phyloP scores from a whole-genome alignment of 345 rosid species.

The Bruguiera parviflora region DNA sequence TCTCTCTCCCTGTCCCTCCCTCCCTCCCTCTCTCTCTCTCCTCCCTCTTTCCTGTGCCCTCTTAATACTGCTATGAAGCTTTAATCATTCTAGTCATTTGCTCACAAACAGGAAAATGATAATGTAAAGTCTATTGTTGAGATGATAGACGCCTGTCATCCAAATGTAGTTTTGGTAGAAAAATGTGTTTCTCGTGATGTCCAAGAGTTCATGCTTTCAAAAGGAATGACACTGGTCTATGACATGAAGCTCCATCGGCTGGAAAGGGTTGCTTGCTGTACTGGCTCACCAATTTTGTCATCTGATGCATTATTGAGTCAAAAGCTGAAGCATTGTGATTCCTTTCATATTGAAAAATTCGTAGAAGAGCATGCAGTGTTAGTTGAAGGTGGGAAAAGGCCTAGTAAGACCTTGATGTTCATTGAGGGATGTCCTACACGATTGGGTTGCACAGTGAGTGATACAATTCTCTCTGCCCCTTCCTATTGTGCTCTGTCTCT shows the following conservation, averaged over 20 bases:
- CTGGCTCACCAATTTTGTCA: slow-evolving; percentile 65
- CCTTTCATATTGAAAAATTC: slow-evolving; percentile 74
- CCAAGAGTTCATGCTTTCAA: slow-evolving; percentile 64
- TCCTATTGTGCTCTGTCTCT: too few species aligned
- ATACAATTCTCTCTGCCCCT: too few species aligned
- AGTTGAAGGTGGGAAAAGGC: slow-evolving; percentile 69
- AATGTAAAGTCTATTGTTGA: slow-evolving; percentile 56
- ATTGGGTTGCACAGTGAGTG: slow-evolving; percentile 79
- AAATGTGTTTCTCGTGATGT: slow-evolving; percentile 80
- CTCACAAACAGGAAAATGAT: slow-evolving; percentile 52
- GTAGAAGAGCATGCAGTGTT: slow-evolving; percentile 68
- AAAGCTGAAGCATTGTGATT: slow-evolving; percentile 74
- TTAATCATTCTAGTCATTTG: slow-evolving; percentile 22
- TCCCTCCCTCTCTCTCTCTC: too few species aligned
- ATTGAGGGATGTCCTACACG: slow-evolving; percentile 79
- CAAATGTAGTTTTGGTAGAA: slow-evolving; percentile 84
- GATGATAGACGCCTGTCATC: slow-evolving; percentile 56
- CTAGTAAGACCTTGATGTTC: slow-evolving; percentile 87
- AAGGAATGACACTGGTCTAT: slow-evolving; percentile 74
- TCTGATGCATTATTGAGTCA: slow-evolving; percentile 48
- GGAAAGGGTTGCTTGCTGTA: slow-evolving; percentile 77
- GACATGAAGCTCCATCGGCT: slow-evolving; percentile 93
- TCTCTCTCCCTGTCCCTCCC: too few species aligned
- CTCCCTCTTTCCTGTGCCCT: too few species aligned
- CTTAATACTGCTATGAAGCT: too few species aligned